Evolutionary conservation across 768 basidiomycete species (phyloP).

Genomic region (Macrolepiota dolichaula): DNA sequence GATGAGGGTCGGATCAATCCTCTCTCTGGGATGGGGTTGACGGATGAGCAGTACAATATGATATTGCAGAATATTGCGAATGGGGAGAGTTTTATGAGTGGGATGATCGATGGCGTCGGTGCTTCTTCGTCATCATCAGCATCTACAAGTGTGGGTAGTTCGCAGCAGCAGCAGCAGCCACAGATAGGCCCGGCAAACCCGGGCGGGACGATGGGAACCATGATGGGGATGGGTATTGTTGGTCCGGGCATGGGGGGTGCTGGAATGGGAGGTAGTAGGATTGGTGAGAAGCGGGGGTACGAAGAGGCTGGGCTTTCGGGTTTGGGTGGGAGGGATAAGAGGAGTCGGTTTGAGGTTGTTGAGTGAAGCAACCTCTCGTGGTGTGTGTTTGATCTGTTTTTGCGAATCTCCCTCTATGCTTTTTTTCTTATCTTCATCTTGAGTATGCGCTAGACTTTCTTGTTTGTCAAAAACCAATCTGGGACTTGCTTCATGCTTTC

Average conservation of each 20-base stretch:
- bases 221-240: background rate
- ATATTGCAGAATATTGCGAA: constrained; percentile 74
- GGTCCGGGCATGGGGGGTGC: constrained; percentile 17
- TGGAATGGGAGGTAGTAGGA: constrained; percentile 21
- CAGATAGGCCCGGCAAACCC: background rate
- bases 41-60: constrained; percentile 82
- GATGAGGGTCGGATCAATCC: constrained; percentile 71
- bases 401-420: background rate
- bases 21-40: constrained; percentile 82
- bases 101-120: constrained; percentile 21
- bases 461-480: background rate
- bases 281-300: constrained; percentile 11
- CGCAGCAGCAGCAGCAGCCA: background rate
- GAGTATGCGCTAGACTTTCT: too few species aligned
- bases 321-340: constrained; percentile 40
- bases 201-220: background rate
- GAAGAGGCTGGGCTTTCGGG: constrained; percentile 12
- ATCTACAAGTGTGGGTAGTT: background rate
- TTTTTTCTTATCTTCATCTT: too few species aligned
- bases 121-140: background rate
- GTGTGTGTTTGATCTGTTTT: background rate
- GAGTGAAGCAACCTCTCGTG: constrained; percentile 43
- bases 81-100: constrained; percentile 55
- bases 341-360: constrained; percentile 58
- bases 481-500: background rate